Evolutionary conservation across 352 stramenopile species (phyloP).

Genomic region (Albugo candida): DNA sequence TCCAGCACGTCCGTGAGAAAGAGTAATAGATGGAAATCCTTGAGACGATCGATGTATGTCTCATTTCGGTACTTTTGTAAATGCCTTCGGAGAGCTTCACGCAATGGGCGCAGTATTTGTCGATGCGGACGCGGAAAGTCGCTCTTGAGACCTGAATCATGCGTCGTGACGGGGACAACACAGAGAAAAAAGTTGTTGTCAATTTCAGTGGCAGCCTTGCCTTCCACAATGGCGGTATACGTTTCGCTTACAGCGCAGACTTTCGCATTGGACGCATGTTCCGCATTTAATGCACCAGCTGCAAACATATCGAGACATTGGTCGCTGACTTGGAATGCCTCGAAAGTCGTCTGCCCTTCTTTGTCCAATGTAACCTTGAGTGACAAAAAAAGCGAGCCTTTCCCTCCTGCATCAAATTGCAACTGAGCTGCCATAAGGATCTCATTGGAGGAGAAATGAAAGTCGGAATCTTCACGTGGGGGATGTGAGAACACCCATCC

Average conservation of each 20-base stretch:
- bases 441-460: slow-evolving; percentile 82
- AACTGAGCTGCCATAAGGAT: slow-evolving; percentile 89
- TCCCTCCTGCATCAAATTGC: slow-evolving; percentile 87
- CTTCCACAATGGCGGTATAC: slow-evolving; percentile 95
- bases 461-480: slow-evolving; percentile 85
- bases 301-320: slow-evolving; percentile 98
- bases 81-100: slow-evolving; percentile 86
- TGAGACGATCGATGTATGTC: slow-evolving; percentile 79
- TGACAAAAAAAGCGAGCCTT: slow-evolving; percentile 90
- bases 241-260: slow-evolving; percentile 86
- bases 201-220: slow-evolving; percentile 77
- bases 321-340: slow-evolving; percentile 93
- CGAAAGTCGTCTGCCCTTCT: slow-evolving; percentile 86
- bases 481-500: slow-evolving; percentile 96
- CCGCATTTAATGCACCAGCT: slow-evolving; percentile 73
- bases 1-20: slow-evolving; percentile 90
- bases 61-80: slow-evolving; percentile 48
- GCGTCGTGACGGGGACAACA: slow-evolving; percentile 88
- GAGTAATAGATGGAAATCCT: slow-evolving; percentile 92
- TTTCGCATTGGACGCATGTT: slow-evolving; percentile 80
- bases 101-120: slow-evolving; percentile 48
- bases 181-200: slow-evolving; percentile 98
- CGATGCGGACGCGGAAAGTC: slow-evolving; percentile 90
- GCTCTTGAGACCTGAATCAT: slow-evolving; percentile 82
- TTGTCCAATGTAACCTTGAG: slow-evolving; percentile 89